Evolutionary conservation across 2,329 filamentous ascomycete species (phyloP).

Genomic region (Colletotrichum neosansevieriae): DNA sequence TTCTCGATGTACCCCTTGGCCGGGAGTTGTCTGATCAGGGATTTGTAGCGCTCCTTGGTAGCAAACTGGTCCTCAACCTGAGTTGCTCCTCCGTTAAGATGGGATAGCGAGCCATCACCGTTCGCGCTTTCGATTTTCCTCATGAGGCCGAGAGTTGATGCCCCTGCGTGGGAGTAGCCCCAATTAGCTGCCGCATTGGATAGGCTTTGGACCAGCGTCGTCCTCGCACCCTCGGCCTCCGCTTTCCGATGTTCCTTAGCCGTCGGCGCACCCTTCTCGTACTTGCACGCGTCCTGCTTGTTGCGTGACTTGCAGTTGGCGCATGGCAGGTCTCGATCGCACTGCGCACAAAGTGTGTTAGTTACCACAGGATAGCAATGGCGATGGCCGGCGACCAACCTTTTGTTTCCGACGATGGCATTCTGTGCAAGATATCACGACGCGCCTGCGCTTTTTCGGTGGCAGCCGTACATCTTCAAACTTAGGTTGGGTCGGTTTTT

Average conservation of each 20-base stretch:
- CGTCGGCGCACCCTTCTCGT: conserved; percentile 64
- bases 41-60: conserved; percentile 68
- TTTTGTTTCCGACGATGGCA: conserved; percentile 75
- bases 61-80: conserved; percentile 52
- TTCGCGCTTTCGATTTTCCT: conserved; percentile 64
- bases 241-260: conserved; percentile 51
- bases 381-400: conserved; percentile 44
- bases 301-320: conserved; percentile 69
- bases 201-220: conserved; percentile 48
- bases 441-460: conserved; percentile 68
- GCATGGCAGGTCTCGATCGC: conserved; percentile 70
- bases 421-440: conserved; percentile 73
- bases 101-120: conserved; percentile 49
- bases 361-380: background rate
- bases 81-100: conserved; percentile 47
- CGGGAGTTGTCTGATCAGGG: conserved; percentile 68
- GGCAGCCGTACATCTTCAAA: conserved; percentile 49
- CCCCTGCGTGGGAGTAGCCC: conserved; percentile 64
- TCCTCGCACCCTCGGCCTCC: conserved; percentile 42
- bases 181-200: conserved; percentile 60
- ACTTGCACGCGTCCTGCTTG: conserved; percentile 67
- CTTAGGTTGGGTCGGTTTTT: conserved; percentile 9
- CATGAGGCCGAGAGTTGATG: conserved; percentile 67
- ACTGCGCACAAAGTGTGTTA: conserved; percentile 52
- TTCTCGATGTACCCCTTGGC: conserved; percentile 65